Evolutionary conservation across 2,329 filamentous ascomycete species (phyloP).

Genomic region (Colletotrichum echinochloae): DNA sequence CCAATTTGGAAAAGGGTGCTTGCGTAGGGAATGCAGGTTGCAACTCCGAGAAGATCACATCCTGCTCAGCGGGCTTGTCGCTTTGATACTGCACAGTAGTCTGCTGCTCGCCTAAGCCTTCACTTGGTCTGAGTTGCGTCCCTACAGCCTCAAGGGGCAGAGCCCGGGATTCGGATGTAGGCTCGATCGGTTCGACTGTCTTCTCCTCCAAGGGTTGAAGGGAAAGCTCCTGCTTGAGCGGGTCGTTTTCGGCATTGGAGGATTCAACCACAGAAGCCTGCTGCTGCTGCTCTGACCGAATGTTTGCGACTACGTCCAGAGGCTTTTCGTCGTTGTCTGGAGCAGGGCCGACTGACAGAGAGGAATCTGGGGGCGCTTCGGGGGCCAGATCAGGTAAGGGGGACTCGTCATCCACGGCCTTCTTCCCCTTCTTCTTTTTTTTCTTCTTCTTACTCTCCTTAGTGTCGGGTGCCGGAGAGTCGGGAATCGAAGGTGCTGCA

Average conservation of each 20-base stretch:
- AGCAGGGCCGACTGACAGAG: background rate
- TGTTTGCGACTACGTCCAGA: background rate
- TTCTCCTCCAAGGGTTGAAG: background rate
- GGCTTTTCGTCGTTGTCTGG: background rate
- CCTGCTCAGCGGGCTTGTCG: background rate
- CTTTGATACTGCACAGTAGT: background rate
- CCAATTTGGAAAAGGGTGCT: background rate
- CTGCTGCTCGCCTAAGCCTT: conserved; percentile 4
- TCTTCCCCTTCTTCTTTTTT: conserved; percentile 54
- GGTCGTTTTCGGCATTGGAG: background rate
- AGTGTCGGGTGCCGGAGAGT: conserved; percentile 25
- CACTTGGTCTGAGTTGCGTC: background rate
- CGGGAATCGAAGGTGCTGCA: background rate
- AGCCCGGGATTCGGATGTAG: background rate
- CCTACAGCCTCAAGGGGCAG: background rate
- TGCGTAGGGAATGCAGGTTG: background rate
- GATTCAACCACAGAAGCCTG: background rate
- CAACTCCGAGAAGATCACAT: background rate
- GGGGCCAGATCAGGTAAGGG: background rate
- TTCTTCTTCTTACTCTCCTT: conserved; percentile 53
- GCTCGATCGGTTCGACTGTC: background rate
- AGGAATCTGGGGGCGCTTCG: background rate
- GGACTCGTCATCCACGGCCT: conserved; percentile 11
- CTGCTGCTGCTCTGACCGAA: background rate
- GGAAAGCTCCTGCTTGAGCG: background rate